phyloP scores from a whole-genome alignment of 1,284 basidiomycete genomes.

The Cryptococcus sp. region DNA sequence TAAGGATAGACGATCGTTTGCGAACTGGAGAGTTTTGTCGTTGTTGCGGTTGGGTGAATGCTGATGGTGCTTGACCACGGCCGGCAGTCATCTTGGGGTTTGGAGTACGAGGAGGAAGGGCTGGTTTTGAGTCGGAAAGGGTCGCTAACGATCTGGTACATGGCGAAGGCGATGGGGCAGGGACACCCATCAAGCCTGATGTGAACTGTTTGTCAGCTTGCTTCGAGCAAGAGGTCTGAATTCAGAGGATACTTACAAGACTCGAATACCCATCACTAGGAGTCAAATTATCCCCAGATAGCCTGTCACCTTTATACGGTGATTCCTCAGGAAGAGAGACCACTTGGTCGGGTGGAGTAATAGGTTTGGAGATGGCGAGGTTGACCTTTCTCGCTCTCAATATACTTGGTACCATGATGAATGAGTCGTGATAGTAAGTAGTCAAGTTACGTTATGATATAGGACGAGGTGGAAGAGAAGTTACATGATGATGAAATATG shows the following conservation, averaged over 20 bases:
- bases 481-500: no score
- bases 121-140: neutral
- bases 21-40: no score
- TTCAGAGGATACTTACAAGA: slow-evolving; percentile 6
- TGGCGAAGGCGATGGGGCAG: neutral
- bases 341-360: no score
- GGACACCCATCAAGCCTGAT: neutral
- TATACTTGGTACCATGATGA: no score
- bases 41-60: slow-evolving; percentile 9
- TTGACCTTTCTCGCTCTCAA: no score
- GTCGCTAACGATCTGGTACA: neutral
- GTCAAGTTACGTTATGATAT: no score
- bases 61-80: neutral
- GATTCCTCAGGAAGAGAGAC: no score
- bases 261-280: slow-evolving; percentile 12
- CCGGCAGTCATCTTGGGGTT: neutral
- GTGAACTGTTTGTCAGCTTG: no score
- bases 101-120: neutral
- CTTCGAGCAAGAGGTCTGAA: neutral
- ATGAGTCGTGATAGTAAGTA: no score
- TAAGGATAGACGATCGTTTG: slow-evolving; percentile 23
- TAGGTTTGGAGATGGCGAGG: no score
- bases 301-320: no score
- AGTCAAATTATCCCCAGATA: slow-evolving; percentile 9
- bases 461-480: no score